A percentile compares a stretch with the other conserved stretches of the same genome.
Evolutionary conservation across 495 filamentous ascomycete genomes (phyloP).

Genomic region (Aspergillus baeticus): DNA sequence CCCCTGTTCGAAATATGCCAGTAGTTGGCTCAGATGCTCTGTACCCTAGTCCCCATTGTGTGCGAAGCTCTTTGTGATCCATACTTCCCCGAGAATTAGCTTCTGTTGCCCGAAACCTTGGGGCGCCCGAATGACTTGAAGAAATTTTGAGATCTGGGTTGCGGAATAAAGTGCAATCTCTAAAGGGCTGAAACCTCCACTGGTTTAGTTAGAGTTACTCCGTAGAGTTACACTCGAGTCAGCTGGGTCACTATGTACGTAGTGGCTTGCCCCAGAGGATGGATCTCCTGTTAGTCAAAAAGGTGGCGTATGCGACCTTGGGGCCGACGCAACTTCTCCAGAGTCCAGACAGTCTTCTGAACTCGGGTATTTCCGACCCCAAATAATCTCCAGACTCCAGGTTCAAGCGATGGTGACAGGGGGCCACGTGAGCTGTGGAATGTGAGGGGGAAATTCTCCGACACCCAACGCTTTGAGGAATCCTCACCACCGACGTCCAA

Average conservation of each 20-base stretch:
- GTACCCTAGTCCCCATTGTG: too few species aligned
- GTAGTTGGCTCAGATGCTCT: too few species aligned
- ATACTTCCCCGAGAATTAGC: too few species aligned
- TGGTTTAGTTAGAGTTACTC: background rate
- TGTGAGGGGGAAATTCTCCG: conserved; percentile 7
- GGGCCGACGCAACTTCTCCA: too few species aligned
- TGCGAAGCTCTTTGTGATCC: too few species aligned
- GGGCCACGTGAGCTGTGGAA: conserved; percentile 13
- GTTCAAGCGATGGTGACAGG: background rate
- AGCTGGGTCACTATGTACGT: background rate
- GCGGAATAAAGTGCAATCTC: background rate
- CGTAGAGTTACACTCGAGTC: conserved; percentile 1
- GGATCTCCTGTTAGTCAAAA: background rate
- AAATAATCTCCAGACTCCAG: background rate
- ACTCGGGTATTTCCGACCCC: too few species aligned
- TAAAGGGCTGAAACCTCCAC: background rate
- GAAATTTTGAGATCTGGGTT: background rate
- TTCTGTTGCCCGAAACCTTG: background rate
- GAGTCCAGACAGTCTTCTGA: too few species aligned
- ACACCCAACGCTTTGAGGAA: background rate
- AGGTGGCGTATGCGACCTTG: too few species aligned
- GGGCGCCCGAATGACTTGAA: background rate
- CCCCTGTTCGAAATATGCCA: too few species aligned
- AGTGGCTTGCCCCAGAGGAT: background rate
- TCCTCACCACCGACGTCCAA: too few species aligned